A percentile compares a stretch with the other conserved stretches of the same genome.
Evolutionary conservation across 371 early-diverging fungal genomes (phyloP).

Genomic region (Capillidium rhysosporum): DNA sequence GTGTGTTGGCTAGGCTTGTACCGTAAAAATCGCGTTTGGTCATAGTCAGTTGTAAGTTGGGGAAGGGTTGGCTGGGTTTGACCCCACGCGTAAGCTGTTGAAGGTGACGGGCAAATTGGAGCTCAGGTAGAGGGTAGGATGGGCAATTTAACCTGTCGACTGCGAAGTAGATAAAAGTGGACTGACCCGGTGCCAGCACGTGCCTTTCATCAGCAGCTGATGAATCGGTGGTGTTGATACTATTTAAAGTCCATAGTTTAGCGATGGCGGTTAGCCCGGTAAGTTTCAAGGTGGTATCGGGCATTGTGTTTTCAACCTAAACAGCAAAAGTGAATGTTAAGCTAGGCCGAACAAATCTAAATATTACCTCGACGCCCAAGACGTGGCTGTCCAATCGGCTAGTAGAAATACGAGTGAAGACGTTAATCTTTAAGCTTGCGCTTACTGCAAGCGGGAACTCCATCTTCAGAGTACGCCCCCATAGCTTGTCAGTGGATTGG

Average conservation of each 20-base stretch:
- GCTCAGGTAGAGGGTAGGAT: background rate
- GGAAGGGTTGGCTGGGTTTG: background rate
- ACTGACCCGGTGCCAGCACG: background rate
- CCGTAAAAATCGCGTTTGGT: background rate
- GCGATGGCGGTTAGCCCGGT: conserved; percentile 50
- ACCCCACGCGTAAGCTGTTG: background rate
- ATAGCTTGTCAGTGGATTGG: conserved; percentile 17
- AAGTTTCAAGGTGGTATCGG: conserved; percentile 30
- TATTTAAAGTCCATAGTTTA: conserved; percentile 46
- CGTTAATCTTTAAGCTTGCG: conserved; percentile 78
- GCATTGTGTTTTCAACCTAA: conserved; percentile 48
- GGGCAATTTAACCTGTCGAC: background rate
- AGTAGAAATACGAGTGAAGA: conserved; percentile 74
- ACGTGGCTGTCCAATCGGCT: conserved; percentile 52
- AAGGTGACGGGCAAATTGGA: background rate
- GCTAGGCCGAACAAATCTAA: background rate
- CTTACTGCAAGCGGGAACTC: conserved; percentile 37
- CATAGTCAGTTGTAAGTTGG: background rate
- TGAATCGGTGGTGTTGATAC: conserved; percentile 10
- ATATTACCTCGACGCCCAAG: conserved; percentile 66
- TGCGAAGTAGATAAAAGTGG: background rate
- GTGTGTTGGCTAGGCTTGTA: background rate
- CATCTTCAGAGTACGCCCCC: conserved; percentile 34
- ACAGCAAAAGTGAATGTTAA: conserved; percentile 3
- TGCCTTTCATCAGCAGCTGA: background rate